phyloP scores from a whole-genome alignment of 768 basidiomycete genomes.

The Suillus subluteus region DNA sequence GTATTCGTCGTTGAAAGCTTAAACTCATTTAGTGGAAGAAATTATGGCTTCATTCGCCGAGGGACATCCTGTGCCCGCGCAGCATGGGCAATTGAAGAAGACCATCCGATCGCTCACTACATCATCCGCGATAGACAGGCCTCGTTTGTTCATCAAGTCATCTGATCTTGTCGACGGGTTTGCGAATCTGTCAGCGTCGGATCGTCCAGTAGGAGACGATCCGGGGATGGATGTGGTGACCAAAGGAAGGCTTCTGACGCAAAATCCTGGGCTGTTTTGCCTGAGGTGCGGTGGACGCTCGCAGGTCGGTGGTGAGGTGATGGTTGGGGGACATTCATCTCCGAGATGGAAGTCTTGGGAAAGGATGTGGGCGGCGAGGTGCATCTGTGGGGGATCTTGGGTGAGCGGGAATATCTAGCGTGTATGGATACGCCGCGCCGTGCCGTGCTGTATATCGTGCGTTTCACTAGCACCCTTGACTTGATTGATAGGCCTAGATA shows the following conservation, averaged over 20 bases:
- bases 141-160: constrained; percentile 73
- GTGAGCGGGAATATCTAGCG: constrained; percentile 21
- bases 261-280: constrained; percentile 47
- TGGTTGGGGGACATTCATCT: constrained; percentile 36
- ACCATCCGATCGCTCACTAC: constrained; percentile 49
- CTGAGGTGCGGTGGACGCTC: constrained; percentile 67
- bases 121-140: constrained; percentile 60
- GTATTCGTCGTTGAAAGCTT: constrained; percentile 8
- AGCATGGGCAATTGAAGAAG: constrained; percentile 46
- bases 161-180: constrained; percentile 70
- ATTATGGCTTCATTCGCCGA: constrained; percentile 55
- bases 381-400: constrained; percentile 79
- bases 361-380: constrained; percentile 58
- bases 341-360: constrained; percentile 66
- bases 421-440: background rate
- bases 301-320: constrained; percentile 41
- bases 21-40: constrained; percentile 47
- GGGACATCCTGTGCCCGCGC: constrained; percentile 57
- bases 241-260: constrained; percentile 54
- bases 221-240: constrained; percentile 62
- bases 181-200: constrained; percentile 43
- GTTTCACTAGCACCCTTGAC: constrained; percentile 9
- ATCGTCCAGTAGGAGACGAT: constrained; percentile 40
- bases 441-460: background rate
- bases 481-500: constrained; percentile 16